Evolutionary conservation across 139 green algal species (phyloP).

Genomic region (Micromonas pusilla): DNA sequence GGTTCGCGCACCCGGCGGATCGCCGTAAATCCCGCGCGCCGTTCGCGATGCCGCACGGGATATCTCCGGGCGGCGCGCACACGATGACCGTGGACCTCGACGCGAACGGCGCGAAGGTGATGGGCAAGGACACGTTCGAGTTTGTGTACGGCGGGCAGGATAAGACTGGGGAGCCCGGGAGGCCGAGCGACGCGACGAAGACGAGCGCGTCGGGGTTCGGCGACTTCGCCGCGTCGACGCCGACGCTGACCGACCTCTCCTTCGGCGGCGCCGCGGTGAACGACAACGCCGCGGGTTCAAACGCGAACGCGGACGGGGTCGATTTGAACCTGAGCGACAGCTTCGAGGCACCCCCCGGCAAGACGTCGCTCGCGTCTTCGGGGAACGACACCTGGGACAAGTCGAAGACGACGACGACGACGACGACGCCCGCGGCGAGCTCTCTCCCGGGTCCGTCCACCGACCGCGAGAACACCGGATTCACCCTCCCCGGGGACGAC

Average conservation of each 20-base stretch:
- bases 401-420: background rate
- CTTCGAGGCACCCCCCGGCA: background rate
- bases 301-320: background rate
- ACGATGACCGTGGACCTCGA: background rate
- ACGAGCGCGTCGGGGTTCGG: too few species aligned
- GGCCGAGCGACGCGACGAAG: background rate
- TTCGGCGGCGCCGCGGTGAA: too few species aligned
- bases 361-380: background rate
- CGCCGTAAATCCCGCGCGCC: background rate
- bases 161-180: too few species aligned
- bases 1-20: background rate
- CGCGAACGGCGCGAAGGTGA: background rate
- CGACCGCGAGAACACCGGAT: background rate
- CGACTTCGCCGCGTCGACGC: too few species aligned
- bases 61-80: background rate
- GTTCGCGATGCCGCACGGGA: background rate
- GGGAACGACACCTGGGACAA: background rate
- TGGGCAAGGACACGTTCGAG: slow-evolving; percentile 19
- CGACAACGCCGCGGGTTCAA: too few species aligned
- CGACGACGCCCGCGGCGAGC: background rate
- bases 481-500: background rate
- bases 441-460: too few species aligned
- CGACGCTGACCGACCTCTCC: too few species aligned
- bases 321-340: background rate
- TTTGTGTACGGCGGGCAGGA: slow-evolving; percentile 14